phyloP scores from a whole-genome alignment of 768 basidiomycete species.

The Kwoniella dejecticola region DNA sequence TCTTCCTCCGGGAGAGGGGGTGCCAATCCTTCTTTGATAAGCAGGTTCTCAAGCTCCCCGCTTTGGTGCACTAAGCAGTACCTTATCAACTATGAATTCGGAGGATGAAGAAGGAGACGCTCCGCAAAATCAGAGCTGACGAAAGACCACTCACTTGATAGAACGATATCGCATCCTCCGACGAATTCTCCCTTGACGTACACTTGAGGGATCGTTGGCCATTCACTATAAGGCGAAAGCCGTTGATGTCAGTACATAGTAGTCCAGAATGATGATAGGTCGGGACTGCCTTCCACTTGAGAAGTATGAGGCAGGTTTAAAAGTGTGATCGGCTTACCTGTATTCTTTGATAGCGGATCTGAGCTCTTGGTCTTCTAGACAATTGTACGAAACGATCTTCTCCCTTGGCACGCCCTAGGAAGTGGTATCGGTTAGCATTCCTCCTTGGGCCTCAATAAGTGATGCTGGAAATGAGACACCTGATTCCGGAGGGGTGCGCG shows the following conservation, averaged over 20 bases:
- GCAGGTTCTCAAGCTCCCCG: constrained; percentile 82
- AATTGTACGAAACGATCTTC: constrained; percentile 87
- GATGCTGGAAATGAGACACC: too few species aligned
- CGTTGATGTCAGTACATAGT: too few species aligned
- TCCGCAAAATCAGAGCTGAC: too few species aligned
- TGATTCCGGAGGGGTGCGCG: too few species aligned
- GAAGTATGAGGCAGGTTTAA: constrained; percentile 1
- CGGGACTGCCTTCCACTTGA: too few species aligned
- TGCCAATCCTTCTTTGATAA: constrained; percentile 72
- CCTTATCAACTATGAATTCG: neutral
- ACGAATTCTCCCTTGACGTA: constrained; percentile 95
- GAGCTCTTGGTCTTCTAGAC: constrained; percentile 80
- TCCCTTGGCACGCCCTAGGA: constrained; percentile 73
- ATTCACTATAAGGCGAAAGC: constrained; percentile 65
- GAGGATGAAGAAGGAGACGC: neutral
- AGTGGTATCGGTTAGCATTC: neutral
- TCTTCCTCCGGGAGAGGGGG: constrained; percentile 58
- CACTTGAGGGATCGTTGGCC: constrained; percentile 96
- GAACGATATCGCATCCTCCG: constrained; percentile 92
- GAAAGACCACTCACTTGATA: constrained; percentile 80
- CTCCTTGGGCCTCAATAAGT: too few species aligned
- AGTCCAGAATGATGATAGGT: too few species aligned
- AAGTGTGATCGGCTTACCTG: constrained; percentile 62
- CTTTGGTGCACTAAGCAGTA: constrained; percentile 83
- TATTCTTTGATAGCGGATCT: constrained; percentile 90